Base-by-base conservation (phyloP, 805 yeast species). In the Cephaloascus fragrans region DNA sequence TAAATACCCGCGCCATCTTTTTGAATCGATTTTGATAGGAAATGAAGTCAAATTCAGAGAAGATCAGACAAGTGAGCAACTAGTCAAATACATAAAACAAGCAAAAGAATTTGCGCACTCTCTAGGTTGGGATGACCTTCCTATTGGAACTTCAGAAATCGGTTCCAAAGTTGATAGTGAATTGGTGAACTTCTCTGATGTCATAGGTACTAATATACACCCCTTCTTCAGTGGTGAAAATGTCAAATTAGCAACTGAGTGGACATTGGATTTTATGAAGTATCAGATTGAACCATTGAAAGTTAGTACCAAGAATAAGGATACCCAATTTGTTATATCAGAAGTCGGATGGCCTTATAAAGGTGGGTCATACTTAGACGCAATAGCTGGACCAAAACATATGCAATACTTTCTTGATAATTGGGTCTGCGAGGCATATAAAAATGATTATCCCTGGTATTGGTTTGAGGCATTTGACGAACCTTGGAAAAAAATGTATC, bases 301-400 rank as follows among this genome's bases (percentile, higher is more conserved):
- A 18, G 44, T 50, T 3, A 46, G 54, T 9, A 41, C 44, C 4
- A 41, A 42, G 8, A 39, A 42, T 10, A 38, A n/a, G 5, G 35
- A 40, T 20, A 52, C 64, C 1, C 54, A 50, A 23, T 47, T 77
- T 4, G 59, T 70, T 3, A 63, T 81, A 1, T 64, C 83, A 0
- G 87, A 81, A 45, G 71, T 80, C 17, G 88, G 87, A 0, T 81
- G 88, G 89, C 89, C 88, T 0, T 73, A 67, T 34, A 61, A 56
- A 2, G 88, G 87, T 3, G 86, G 85, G 0, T 41, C 31, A 1
- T 67, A 61, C 40, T 51, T 59, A 33, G 52, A 56, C 1, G 65
- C 87, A 0, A 49, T 53, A 3, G 83, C 86, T 0, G 72, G 71
- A 2, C 44, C 50, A 3, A 39, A 47, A 4, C 65, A 71, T 36